These are phyloP conservation scores for Penicillium angulare DNA, from an alignment of 495 filamentous ascomycete species.

Conservation along the genomic window DNA sequence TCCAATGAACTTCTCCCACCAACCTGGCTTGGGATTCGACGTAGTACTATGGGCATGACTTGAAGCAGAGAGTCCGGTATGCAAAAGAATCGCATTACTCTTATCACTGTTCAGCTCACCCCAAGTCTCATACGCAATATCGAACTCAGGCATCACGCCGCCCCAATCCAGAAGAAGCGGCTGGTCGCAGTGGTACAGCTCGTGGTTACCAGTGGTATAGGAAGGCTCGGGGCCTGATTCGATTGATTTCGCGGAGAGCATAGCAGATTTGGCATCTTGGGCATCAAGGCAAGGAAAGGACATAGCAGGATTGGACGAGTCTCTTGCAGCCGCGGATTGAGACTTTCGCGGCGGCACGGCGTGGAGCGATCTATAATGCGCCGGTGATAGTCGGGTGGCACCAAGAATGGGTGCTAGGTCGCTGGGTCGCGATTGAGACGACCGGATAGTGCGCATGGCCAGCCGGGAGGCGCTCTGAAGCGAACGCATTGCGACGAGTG, in stretches of 20 bases:
- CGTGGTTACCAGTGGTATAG: constrained; percentile 84
- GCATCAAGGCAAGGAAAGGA: constrained; percentile 95
- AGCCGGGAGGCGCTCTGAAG: constrained; percentile 21
- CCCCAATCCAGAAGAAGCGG: constrained; percentile 92
- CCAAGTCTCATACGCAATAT: constrained; percentile 94
- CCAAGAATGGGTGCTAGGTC: constrained; percentile 10
- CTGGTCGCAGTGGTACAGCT: constrained; percentile 67
- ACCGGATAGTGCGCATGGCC: constrained; percentile 21
- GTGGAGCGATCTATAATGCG: constrained; percentile 26
- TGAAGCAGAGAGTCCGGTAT: constrained; percentile 92
- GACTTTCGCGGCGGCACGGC: constrained; percentile 25
- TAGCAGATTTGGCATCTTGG: constrained; percentile 78
- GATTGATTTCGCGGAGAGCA: constrained; percentile 68
- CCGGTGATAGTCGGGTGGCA: constrained; percentile 21
- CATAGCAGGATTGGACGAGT: constrained; percentile 83
- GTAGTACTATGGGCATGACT: constrained; percentile 92
- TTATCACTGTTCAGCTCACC: constrained; percentile 75
- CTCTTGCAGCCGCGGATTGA: constrained; percentile 30
- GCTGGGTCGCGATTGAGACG: constrained; percentile 16
- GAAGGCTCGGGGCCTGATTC: constrained; percentile 85
- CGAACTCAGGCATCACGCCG: constrained; percentile 78
- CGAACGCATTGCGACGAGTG: constrained; percentile 21
- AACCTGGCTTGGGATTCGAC: constrained; percentile 82
- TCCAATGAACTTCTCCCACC: constrained; percentile 99
- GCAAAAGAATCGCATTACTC: constrained; percentile 88